These are phyloP conservation scores for Chlorella sp. DNA, from an alignment of 139 green algal genomes.

Conservation along the genomic window DNA sequence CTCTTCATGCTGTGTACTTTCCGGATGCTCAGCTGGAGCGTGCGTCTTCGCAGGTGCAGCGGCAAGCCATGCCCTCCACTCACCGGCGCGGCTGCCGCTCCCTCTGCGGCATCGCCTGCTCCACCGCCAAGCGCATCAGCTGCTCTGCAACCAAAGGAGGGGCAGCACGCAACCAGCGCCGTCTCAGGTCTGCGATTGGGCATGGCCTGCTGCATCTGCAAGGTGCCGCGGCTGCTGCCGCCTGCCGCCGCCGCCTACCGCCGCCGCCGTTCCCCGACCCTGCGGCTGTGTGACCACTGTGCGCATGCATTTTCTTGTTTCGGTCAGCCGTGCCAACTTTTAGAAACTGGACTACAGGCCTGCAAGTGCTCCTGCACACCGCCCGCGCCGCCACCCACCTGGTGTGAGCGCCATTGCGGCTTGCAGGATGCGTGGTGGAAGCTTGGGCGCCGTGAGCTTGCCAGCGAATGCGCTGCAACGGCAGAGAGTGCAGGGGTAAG, in stretches of 20 bases:
- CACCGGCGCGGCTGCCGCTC: conserved; percentile 4
- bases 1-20: too few species aligned
- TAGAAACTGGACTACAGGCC: neutral
- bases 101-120: neutral
- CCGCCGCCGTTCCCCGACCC: too few species aligned
- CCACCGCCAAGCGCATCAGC: conserved; percentile 7
- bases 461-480: neutral
- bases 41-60: neutral
- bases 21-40: neutral
- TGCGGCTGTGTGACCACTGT: neutral
- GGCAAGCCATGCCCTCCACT: neutral
- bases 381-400: neutral
- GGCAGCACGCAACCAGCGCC: too few species aligned
- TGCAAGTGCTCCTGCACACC: neutral
- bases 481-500: neutral
- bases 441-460: too few species aligned
- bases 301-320: neutral
- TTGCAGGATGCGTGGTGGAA: neutral
- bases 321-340: neutral
- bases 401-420: neutral
- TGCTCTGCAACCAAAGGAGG: neutral
- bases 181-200: neutral
- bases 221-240: neutral
- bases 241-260: too few species aligned
- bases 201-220: neutral